phyloP scores from a whole-genome alignment of 306 rosid genomes.

The Fragaria iinumae region DNA sequence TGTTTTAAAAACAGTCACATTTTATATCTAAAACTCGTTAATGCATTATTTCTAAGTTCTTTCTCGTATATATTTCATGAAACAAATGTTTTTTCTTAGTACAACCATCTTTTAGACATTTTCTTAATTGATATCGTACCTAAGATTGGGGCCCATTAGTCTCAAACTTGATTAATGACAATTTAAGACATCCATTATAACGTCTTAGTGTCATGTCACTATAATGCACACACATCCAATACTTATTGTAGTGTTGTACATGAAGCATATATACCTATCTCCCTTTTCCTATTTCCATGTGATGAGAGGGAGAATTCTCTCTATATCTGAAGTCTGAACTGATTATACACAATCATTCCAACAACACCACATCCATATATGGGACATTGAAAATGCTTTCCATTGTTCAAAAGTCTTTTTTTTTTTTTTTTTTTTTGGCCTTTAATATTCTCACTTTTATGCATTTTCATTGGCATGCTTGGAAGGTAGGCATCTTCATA shows the following conservation, averaged over 20 bases:
- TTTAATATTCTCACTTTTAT: constrained; percentile 1
- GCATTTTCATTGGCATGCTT: constrained; percentile 45
- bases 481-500: constrained; percentile 29
- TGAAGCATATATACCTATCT: constrained; percentile 11
- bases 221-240: constrained; percentile 1
- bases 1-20: background rate
- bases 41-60: background rate
- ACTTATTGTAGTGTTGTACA: background rate
- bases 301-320: constrained; percentile 20
- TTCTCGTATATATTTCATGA: background rate
- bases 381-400: constrained; percentile 44
- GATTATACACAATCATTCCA: constrained; percentile 54
- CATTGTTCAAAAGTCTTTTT: constrained; percentile 38
- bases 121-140: background rate
- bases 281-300: constrained; percentile 25
- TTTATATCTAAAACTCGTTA: background rate
- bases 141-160: background rate
- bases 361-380: constrained; percentile 43
- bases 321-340: constrained; percentile 26
- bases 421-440: background rate
- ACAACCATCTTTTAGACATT: too few species aligned
- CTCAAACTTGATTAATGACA: background rate
- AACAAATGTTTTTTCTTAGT: background rate
- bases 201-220: background rate
- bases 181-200: background rate